Evolutionary conservation across 208 protist genomes (phyloP), one percentile per base, ranked within the genome.

Genomic region (Zelonia costaricensis): DNA sequence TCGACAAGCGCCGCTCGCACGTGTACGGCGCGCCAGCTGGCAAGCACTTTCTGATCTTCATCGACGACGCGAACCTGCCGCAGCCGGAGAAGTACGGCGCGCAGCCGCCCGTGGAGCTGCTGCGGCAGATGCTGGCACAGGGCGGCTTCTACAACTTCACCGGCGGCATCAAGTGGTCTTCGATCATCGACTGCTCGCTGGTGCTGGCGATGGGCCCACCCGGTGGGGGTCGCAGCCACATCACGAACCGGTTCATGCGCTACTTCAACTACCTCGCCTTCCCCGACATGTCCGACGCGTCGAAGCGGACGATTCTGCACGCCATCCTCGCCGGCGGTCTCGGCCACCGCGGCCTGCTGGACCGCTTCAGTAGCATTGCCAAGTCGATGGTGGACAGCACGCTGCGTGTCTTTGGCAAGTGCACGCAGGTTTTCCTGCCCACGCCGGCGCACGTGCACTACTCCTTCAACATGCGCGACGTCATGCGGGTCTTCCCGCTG

Each of bases 401-500:
- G 15, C 77, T 99, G 40, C 68, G 82, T 7, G 57, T 99, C 10
- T 99, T 99, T 76, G 74, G 91, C 38, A 81, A 81, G 35, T 95
- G 97, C 70, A 64, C 67, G 28, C 94, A 91, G 58, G 65, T 80
- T 18, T 94, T 99, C 38, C 65, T 99, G 18, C 98, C 98, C 22
- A 99, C 97, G 4, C 98, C 98, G 13, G 86, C 94, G 7, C 98
- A 99, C 62, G 94, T 97, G 33, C 98, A 99, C 72, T 99, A 99
- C 78, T 98, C 96, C 7, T 99, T 99, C 84, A 99, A 99, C 83
- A 87, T 99, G 84, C 92, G 98, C 16, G 98, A 99, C 76, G 76
- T 99, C 8, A 92, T 96, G 70, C 97, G 97, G n/a, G 95, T 99
- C 47, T 97, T 99, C 49, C 94, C 98, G 28, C 93, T 98, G 74